phyloP scores from a whole-genome alignment of 352 stramenopile species.

The Globisporangium acanthophoron region DNA sequence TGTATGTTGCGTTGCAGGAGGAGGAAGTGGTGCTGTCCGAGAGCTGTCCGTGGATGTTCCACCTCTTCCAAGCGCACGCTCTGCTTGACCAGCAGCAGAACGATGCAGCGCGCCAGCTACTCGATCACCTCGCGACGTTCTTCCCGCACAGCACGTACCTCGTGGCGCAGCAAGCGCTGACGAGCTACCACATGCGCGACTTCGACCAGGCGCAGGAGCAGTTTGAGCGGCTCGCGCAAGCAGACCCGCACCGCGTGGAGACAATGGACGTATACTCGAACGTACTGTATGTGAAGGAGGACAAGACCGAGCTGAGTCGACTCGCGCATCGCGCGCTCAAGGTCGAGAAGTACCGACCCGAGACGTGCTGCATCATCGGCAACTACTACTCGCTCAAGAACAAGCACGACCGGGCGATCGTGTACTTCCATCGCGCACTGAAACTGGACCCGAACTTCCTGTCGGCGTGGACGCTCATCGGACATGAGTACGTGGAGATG shows the following conservation, averaged over 20 bases:
- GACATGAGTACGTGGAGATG: slow-evolving; percentile 98
- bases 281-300: slow-evolving; percentile 83
- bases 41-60: slow-evolving; percentile 72
- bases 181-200: slow-evolving; percentile 79
- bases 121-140: slow-evolving; percentile 37
- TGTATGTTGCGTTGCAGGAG: slow-evolving; percentile 22
- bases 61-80: slow-evolving; percentile 80
- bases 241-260: slow-evolving; percentile 72
- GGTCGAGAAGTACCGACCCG: slow-evolving; percentile 96
- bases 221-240: slow-evolving; percentile 56
- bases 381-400: slow-evolving; percentile 89
- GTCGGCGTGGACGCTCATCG: slow-evolving; percentile 97
- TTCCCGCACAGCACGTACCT: slow-evolving; percentile 76
- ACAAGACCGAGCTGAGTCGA: slow-evolving; percentile 82
- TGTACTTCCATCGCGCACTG: slow-evolving; percentile 96
- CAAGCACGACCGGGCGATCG: slow-evolving; percentile 95
- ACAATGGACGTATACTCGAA: slow-evolving; percentile 86
- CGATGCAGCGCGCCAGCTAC: slow-evolving; percentile 46
- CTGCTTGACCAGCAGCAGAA: slow-evolving; percentile 78
- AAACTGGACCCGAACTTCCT: slow-evolving; percentile 94
- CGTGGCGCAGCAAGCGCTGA: slow-evolving; percentile 65
- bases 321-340: slow-evolving; percentile 89
- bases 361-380: slow-evolving; percentile 97
- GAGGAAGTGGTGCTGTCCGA: slow-evolving; percentile 46
- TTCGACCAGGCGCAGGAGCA: slow-evolving; percentile 76